These are phyloP conservation scores for Neurospora africana DNA, from an alignment of 495 filamentous ascomycete species.

Conservation along the genomic window DNA sequence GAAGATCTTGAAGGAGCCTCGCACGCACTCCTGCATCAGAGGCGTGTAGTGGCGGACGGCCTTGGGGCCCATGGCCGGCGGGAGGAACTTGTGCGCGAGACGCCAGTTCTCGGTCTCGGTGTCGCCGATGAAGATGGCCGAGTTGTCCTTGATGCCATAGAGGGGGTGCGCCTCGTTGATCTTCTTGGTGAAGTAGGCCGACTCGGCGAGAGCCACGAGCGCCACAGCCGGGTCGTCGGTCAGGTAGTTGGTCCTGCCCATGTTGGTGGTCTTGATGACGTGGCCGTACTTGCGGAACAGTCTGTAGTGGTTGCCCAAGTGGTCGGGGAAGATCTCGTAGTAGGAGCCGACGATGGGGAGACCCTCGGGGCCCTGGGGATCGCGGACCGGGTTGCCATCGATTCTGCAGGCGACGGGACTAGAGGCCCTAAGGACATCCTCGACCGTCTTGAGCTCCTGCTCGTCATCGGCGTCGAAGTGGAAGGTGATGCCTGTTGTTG, in stretches of 20 bases:
- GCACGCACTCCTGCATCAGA: conserved; percentile 39
- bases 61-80: conserved; percentile 42
- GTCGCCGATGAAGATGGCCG: conserved; percentile 43
- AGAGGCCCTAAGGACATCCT: conserved; percentile 20
- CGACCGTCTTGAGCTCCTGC: conserved; percentile 12
- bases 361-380: conserved; percentile 33
- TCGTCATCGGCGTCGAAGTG: conserved; percentile 16
- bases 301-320: conserved; percentile 47
- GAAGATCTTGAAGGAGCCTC: conserved; percentile 38
- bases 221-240: conserved; percentile 41
- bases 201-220: conserved; percentile 31
- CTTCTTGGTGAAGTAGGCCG: conserved; percentile 42
- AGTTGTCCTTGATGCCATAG: conserved; percentile 33
- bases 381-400: conserved; percentile 33
- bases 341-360: conserved; percentile 41
- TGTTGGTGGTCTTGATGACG: conserved; percentile 43
- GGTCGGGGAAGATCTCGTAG: conserved; percentile 49
- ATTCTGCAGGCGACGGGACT: conserved; percentile 32
- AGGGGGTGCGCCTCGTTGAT: conserved; percentile 42
- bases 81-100: conserved; percentile 45
- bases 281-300: conserved; percentile 44
- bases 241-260: conserved; percentile 39
- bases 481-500: conserved; percentile 30
- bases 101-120: conserved; percentile 39
- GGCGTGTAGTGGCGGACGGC: conserved; percentile 47